Percentiles rank a stretch among this genome's conserved stretches.
Conservation (phyloP, 371 early-diverging fungal species). For the Smittium culicis region DNA sequence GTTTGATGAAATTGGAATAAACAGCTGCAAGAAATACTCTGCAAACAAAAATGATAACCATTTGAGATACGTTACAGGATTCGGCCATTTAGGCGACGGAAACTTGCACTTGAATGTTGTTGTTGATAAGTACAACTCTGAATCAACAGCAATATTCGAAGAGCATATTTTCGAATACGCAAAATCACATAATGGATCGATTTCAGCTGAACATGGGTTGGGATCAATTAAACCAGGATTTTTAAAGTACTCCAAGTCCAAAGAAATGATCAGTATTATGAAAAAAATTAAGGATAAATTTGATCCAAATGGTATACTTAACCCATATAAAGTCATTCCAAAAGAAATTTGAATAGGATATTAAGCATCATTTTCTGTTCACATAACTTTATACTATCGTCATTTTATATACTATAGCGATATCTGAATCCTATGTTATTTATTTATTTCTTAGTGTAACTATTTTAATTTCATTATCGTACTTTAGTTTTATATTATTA, state of each 20-base stretch:
- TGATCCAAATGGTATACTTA: conserved; percentile 72
- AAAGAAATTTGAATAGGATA: too few relatives aligned
- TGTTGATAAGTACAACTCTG: conserved; percentile 40
- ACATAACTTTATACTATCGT: neutral
- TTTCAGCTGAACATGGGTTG: conserved; percentile 41
- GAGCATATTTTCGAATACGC: conserved; percentile 87
- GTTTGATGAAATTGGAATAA: conserved; percentile 67
- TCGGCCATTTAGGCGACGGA: conserved; percentile 86
- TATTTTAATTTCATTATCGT: neutral
- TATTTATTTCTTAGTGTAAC: neutral
- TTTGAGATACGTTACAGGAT: conserved; percentile 54
- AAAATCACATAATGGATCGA: conserved; percentile 38
- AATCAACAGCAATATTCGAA: conserved; percentile 45
- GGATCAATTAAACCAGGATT: conserved; percentile 28
- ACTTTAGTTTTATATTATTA: neutral
- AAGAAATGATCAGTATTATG: conserved; percentile 42
- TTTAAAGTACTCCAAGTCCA: conserved; percentile 38
- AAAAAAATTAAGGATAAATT: conserved; percentile 48
- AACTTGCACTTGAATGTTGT: conserved; percentile 90
- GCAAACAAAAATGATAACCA: neutral
- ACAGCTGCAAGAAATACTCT: conserved; percentile 23
- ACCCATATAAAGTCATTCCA: conserved; percentile 60
- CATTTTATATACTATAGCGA: neutral
- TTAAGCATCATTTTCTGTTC: neutral
- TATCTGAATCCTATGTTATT: neutral